Evolutionary conservation across 768 basidiomycete species (phyloP).

Genomic region (Phanerochaete carnosa): DNA sequence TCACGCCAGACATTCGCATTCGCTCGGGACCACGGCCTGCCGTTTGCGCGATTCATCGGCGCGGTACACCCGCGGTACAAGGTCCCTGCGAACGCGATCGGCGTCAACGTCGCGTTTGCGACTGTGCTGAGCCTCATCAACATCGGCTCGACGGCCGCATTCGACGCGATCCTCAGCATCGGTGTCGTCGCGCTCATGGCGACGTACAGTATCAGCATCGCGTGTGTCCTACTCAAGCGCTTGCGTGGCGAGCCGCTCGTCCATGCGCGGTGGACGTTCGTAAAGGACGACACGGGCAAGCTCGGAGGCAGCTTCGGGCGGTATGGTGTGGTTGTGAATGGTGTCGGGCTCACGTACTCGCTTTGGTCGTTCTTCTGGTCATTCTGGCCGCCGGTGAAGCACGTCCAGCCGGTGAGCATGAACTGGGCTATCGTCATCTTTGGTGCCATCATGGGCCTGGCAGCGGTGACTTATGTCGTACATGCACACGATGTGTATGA

Average conservation of each 20-base stretch:
- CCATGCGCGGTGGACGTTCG: background rate
- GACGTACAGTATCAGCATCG: constrained; percentile 5
- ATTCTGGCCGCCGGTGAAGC: background rate
- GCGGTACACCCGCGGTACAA: background rate
- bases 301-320: background rate
- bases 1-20: background rate
- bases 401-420: background rate
- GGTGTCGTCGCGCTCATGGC: constrained; percentile 4
- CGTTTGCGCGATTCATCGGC: background rate
- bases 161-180: constrained; percentile 1
- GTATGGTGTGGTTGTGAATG: background rate
- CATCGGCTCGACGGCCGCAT: constrained; percentile 1
- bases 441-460: background rate
- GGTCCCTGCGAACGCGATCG: background rate
- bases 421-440: constrained; percentile 4
- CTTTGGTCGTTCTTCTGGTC: constrained; percentile 1
- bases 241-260: background rate
- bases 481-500: background rate
- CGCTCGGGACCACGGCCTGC: background rate
- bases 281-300: background rate
- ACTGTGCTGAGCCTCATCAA: constrained; percentile 1
- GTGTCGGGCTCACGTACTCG: background rate
- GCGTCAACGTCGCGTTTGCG: background rate
- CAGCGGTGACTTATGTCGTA: background rate
- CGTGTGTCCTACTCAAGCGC: background rate